These are phyloP conservation scores for Lanmaoa pseudosensibilis DNA, from an alignment of 768 basidiomycete species.

Conservation along the genomic window DNA sequence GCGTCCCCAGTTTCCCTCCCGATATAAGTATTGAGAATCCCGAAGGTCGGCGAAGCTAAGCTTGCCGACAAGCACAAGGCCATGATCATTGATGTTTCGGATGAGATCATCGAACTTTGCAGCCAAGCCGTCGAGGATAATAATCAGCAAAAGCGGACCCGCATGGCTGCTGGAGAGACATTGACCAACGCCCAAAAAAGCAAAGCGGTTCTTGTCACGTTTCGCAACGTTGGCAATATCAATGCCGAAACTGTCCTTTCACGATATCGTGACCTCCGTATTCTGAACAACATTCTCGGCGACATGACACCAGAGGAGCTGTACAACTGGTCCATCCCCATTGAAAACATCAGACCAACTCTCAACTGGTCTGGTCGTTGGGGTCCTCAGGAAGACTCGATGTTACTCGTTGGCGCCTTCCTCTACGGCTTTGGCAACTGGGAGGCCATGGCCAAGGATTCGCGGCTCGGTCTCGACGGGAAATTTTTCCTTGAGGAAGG, in stretches of 20 bases:
- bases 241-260: slow-evolving; percentile 97
- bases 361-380: slow-evolving; percentile 97
- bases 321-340: slow-evolving; percentile 84
- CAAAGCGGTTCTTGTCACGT: slow-evolving; percentile 93
- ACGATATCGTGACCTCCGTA: slow-evolving; percentile 83
- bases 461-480: slow-evolving; percentile 75
- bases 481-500: slow-evolving; percentile 99
- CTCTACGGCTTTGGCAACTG: slow-evolving; percentile 94
- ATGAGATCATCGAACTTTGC: slow-evolving; percentile 90
- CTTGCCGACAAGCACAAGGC: slow-evolving; percentile 91
- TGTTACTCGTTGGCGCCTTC: slow-evolving; percentile 92
- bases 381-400: slow-evolving; percentile 89
- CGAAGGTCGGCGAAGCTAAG: slow-evolving; percentile 83
- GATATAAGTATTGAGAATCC: background rate
- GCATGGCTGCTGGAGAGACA: slow-evolving; percentile 80
- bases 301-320: slow-evolving; percentile 62
- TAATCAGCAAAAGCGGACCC: slow-evolving; percentile 74
- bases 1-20: slow-evolving; percentile 34
- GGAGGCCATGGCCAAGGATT: slow-evolving; percentile 93
- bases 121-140: slow-evolving; percentile 80
- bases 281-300: slow-evolving; percentile 77
- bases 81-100: slow-evolving; percentile 86
- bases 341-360: slow-evolving; percentile 91
- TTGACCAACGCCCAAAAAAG: slow-evolving; percentile 92
- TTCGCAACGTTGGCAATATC: slow-evolving; percentile 86